phyloP scores from a whole-genome alignment of 2,329 filamentous ascomycete genomes.

The Xylariaceae sp. region DNA sequence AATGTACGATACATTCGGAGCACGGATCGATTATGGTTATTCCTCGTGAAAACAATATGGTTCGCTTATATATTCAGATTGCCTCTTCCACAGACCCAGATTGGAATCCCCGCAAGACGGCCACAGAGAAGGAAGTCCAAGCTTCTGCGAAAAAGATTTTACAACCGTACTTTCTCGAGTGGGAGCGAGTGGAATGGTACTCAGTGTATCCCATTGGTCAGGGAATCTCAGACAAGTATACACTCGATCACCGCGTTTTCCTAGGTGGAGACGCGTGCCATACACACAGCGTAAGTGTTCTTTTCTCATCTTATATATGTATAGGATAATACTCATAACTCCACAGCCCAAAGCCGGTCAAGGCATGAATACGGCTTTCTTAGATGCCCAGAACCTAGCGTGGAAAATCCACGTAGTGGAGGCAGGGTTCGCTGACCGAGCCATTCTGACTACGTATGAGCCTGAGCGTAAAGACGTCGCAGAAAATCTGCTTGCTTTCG shows the following conservation, averaged over 20 bases:
- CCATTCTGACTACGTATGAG: slow-evolving; percentile 84
- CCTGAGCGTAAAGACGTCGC: slow-evolving; percentile 83
- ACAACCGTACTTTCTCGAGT: slow-evolving; percentile 69
- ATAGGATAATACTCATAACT: slow-evolving; percentile 37
- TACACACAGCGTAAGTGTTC: slow-evolving; percentile 70
- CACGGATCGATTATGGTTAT: slow-evolving; percentile 82
- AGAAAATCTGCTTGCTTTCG: slow-evolving; percentile 83
- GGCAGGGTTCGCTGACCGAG: slow-evolving; percentile 75
- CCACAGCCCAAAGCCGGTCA: slow-evolving; percentile 76
- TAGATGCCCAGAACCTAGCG: slow-evolving; percentile 85
- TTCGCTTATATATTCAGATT: slow-evolving; percentile 73
- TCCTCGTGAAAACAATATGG: slow-evolving; percentile 65
- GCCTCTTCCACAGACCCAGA: slow-evolving; percentile 65
- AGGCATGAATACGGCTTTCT: slow-evolving; percentile 81
- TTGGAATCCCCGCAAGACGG: slow-evolving; percentile 66
- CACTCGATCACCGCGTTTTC: slow-evolving; percentile 72
- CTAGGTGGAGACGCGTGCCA: slow-evolving; percentile 80
- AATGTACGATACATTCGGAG: slow-evolving; percentile 77
- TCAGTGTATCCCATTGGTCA: slow-evolving; percentile 80
- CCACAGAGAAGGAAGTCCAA: slow-evolving; percentile 68
- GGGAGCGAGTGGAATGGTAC: slow-evolving; percentile 74
- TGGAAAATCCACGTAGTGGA: slow-evolving; percentile 97
- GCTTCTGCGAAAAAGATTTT: slow-evolving; percentile 69
- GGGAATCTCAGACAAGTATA: slow-evolving; percentile 72
- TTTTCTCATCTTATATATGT: not conserved